A percentile compares a stretch with the other conserved stretches of the same genome.
Evolutionary conservation across 345 rosid genomes (phyloP).

Genomic region (Excoecaria agallocha): DNA sequence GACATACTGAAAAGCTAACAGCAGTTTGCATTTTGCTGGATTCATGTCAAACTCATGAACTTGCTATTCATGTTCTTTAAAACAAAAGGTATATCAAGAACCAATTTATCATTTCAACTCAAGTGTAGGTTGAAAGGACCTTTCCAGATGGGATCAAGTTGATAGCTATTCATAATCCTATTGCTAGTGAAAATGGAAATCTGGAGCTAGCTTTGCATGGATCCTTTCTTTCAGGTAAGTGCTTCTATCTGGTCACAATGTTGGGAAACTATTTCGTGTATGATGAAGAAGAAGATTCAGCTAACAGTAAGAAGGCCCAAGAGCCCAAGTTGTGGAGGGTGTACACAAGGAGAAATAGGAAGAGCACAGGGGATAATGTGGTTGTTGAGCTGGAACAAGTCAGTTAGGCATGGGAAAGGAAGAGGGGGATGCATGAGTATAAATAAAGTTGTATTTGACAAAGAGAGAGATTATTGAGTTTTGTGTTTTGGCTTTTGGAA

Average conservation of each 20-base stretch:
- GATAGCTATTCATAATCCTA: constrained; percentile 69
- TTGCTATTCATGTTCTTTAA: neutral
- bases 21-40: neutral
- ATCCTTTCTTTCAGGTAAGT: constrained; percentile 86
- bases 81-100: neutral
- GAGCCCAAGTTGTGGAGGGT: too few species aligned
- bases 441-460: too few species aligned
- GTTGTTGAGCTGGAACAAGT: too few species aligned
- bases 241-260: neutral
- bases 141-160: constrained; percentile 95
- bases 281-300: too few species aligned
- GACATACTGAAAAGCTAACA: neutral
- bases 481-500: too few species aligned
- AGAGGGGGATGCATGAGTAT: too few species aligned
- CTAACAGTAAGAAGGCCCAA: too few species aligned
- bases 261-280: constrained; percentile 7
- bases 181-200: constrained; percentile 73
- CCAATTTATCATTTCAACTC: neutral
- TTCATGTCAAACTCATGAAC: neutral
- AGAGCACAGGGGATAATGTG: too few species aligned
- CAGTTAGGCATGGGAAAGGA: too few species aligned
- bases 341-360: too few species aligned
- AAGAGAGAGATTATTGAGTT: too few species aligned
- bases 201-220: constrained; percentile 84
- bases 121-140: constrained; percentile 84